These are phyloP conservation scores for Hyaloscypha finlandica DNA, from an alignment of 495 filamentous ascomycete species.

Conservation along the genomic window DNA sequence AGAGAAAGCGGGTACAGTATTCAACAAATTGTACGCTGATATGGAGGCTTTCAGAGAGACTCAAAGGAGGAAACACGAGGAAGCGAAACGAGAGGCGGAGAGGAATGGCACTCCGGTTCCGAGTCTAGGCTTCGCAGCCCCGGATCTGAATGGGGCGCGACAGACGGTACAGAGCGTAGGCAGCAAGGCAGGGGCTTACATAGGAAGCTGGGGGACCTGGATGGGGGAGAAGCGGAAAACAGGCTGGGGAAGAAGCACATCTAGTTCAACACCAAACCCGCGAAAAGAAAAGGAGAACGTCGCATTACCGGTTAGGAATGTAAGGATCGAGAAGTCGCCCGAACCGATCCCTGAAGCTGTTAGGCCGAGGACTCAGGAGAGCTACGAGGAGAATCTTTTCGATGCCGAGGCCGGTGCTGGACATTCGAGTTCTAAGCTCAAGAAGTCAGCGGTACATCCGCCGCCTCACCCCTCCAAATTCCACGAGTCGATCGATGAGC, in stretches of 20 bases:
- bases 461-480: constrained; percentile 18
- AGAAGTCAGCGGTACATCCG: constrained; percentile 1
- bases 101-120: constrained; percentile 30
- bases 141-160: constrained; percentile 67
- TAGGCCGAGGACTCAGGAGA: constrained; percentile 37
- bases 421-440: not conserved
- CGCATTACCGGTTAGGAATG: not conserved
- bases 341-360: not conserved
- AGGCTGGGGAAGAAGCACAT: constrained; percentile 49
- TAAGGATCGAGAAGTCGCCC: constrained; percentile 22
- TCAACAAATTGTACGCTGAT: constrained; percentile 86
- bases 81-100: constrained; percentile 36
- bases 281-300: constrained; percentile 31
- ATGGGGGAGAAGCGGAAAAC: constrained; percentile 82
- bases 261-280: constrained; percentile 27
- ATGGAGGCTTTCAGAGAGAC: constrained; percentile 84
- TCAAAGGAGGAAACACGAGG: constrained; percentile 70
- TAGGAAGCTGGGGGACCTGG: constrained; percentile 95
- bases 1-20: constrained; percentile 79
- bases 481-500: constrained; percentile 23
- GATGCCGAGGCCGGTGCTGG: constrained; percentile 33
- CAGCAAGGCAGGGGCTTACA: constrained; percentile 79
- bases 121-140: constrained; percentile 37
- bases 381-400: constrained; percentile 45
- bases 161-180: constrained; percentile 66